Evolutionary conservation across 305 asterid species (phyloP).

Genomic region (Salvia sclarea): DNA sequence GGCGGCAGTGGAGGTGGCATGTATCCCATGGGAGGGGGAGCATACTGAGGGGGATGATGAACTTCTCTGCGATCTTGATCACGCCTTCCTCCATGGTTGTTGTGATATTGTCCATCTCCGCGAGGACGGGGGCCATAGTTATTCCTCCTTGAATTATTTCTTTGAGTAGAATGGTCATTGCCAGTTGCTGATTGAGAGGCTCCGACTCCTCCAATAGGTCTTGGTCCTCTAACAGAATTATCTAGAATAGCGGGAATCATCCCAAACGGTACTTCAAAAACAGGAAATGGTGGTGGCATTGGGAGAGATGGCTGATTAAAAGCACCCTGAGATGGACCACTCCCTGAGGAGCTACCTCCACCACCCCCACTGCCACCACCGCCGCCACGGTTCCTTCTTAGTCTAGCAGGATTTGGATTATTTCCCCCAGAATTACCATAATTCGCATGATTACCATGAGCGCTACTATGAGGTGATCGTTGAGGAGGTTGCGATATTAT

Average conservation of each 20-base stretch:
- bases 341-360: slow-evolving; percentile 38
- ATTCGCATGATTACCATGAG: neutral
- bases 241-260: slow-evolving; percentile 59
- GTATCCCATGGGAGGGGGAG: slow-evolving; percentile 61
- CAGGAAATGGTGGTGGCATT: slow-evolving; percentile 69
- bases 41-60: slow-evolving; percentile 55
- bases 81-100: slow-evolving; percentile 70
- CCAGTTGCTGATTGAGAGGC: slow-evolving; percentile 48
- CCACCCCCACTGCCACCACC: slow-evolving; percentile 47
- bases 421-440: slow-evolving; percentile 44
- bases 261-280: slow-evolving; percentile 45
- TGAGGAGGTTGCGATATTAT: slow-evolving; percentile 63
- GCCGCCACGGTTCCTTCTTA: slow-evolving; percentile 57
- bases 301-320: slow-evolving; percentile 59
- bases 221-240: slow-evolving; percentile 50
- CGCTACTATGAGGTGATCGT: slow-evolving; percentile 45
- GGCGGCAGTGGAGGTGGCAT: slow-evolving; percentile 62
- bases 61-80: slow-evolving; percentile 76
- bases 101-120: slow-evolving; percentile 66
- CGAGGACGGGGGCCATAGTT: slow-evolving; percentile 72
- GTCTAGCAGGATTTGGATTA: slow-evolving; percentile 47
- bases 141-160: slow-evolving; percentile 53
- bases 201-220: slow-evolving; percentile 56
- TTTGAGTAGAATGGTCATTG: slow-evolving; percentile 39
- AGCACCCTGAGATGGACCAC: slow-evolving; percentile 52